phyloP scores from a whole-genome alignment of 2,329 filamentous ascomycete genomes.

The Grosmannia clavigera region DNA sequence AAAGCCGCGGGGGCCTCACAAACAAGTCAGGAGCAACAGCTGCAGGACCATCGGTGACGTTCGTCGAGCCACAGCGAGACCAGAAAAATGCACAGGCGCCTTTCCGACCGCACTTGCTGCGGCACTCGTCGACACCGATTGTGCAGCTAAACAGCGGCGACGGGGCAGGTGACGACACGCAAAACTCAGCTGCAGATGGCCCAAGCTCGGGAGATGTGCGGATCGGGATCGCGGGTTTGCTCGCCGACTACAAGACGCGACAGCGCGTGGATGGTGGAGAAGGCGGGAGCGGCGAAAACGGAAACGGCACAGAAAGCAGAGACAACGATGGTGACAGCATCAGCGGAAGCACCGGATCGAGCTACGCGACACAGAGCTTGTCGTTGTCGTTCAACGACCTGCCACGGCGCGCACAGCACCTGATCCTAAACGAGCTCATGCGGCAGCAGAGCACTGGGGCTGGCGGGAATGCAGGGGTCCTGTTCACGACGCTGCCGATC shows the following conservation, averaged over 20 bases:
- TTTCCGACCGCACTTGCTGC: constrained; percentile 5
- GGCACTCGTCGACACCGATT: constrained; percentile 5
- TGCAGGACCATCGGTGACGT: constrained; percentile 37
- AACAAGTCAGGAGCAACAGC: constrained; percentile 12
- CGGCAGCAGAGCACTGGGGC: constrained; percentile 39
- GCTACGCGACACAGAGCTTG: constrained; percentile 21
- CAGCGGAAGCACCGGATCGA: constrained; percentile 5
- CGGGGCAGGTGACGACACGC: background rate
- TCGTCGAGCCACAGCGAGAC: constrained; percentile 30
- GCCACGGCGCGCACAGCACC: constrained; percentile 70
- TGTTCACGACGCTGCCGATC: constrained; percentile 75
- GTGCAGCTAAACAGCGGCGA: background rate
- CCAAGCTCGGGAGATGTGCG: constrained; percentile 19
- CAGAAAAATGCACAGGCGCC: constrained; percentile 27
- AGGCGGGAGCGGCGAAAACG: background rate
- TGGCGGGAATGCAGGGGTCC: constrained; percentile 43
- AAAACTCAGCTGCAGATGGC: background rate
- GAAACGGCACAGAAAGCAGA: background rate
- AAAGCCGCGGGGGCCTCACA: constrained; percentile 17
- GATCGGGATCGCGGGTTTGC: constrained; percentile 31
- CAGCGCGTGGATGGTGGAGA: background rate
- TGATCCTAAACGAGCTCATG: constrained; percentile 81
- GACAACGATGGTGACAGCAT: background rate
- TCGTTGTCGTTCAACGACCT: constrained; percentile 78
- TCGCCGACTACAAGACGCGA: constrained; percentile 24